These are phyloP conservation scores for Bruguiera parviflora DNA, from an alignment of 345 rosid species.

Conservation along the genomic window DNA sequence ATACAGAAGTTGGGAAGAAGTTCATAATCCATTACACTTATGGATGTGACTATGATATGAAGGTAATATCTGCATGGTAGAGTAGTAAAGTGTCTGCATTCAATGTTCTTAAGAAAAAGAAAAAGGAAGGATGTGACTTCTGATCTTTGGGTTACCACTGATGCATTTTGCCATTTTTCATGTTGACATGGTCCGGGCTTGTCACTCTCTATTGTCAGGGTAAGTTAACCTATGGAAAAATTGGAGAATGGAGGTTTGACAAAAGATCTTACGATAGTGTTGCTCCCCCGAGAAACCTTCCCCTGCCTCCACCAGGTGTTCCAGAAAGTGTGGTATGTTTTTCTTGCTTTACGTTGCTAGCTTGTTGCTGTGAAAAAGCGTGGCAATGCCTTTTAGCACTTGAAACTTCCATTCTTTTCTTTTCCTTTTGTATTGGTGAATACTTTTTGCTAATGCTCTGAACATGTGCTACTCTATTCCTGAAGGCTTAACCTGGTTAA, in stretches of 20 bases:
- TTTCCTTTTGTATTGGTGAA: too few species aligned
- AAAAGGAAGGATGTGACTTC: conserved; percentile 10
- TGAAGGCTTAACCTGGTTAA: too few species aligned
- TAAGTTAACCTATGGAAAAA: conserved; percentile 74
- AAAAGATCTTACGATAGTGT: conserved; percentile 64
- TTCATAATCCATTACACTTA: conserved; percentile 93
- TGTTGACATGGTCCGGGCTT: not conserved
- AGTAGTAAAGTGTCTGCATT: not conserved
- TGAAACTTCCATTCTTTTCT: too few species aligned
- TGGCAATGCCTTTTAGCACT: too few species aligned
- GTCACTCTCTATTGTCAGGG: conserved; percentile 48
- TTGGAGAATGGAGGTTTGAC: conserved; percentile 97
- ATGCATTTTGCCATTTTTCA: not conserved
- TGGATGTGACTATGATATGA: conserved; percentile 88
- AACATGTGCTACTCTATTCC: too few species aligned
- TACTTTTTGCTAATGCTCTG: too few species aligned
- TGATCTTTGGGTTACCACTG: conserved; percentile 9
- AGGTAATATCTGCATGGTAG: conserved; percentile 43
- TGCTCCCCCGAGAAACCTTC: conserved; percentile 78
- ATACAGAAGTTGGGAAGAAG: conserved; percentile 75
- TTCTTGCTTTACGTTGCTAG: not conserved
- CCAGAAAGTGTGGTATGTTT: conserved; percentile 88
- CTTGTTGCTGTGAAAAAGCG: not conserved
- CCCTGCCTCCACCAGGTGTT: conserved; percentile 93
- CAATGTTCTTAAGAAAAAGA: not conserved